These are phyloP conservation scores for Botrytis medusae DNA, from an alignment of 2,329 filamentous ascomycete species.

Conservation along the genomic window DNA sequence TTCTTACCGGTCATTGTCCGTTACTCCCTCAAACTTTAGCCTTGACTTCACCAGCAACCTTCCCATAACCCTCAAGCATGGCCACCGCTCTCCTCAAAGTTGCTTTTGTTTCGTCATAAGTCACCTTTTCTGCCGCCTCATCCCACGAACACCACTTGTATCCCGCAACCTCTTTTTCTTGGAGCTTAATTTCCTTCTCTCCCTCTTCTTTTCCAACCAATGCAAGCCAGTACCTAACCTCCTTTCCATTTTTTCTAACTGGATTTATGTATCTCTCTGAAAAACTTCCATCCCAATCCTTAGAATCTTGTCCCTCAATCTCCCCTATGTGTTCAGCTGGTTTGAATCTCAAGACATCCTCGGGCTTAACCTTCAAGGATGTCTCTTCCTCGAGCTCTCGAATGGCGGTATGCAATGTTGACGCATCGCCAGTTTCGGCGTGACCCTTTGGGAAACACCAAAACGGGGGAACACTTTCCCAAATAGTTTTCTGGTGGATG, in stretches of 20 bases:
- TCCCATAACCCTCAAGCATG: background rate
- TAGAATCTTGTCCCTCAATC: slow-evolving; percentile 17
- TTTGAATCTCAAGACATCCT: slow-evolving; percentile 20
- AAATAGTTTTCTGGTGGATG: slow-evolving; percentile 26
- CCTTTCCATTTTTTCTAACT: slow-evolving; percentile 25
- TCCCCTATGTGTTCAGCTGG: background rate
- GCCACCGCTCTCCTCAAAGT: slow-evolving; percentile 23
- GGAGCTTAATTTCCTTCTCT: slow-evolving; percentile 24
- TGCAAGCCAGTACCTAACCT: slow-evolving; percentile 27
- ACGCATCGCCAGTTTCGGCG: slow-evolving; percentile 23
- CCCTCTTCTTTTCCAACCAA: slow-evolving; percentile 16
- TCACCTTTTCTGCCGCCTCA: slow-evolving; percentile 22
- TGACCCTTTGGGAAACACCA: slow-evolving; percentile 32
- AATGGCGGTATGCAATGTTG: slow-evolving; percentile 21
- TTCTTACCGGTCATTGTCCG: background rate
- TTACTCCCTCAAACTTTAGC: background rate
- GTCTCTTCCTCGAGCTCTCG: slow-evolving; percentile 30
- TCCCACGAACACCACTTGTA: slow-evolving; percentile 29
- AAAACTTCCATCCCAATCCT: slow-evolving; percentile 21
- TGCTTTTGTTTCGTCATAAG: slow-evolving; percentile 25
- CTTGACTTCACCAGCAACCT: background rate
- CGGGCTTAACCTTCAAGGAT: slow-evolving; percentile 10
- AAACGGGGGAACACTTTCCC: slow-evolving; percentile 11
- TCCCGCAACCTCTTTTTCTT: slow-evolving; percentile 29
- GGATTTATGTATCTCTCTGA: slow-evolving; percentile 25